Evolutionary conservation across 2,329 filamentous ascomycete genomes (phyloP), one percentile per base, ranked within the genome.

Genomic region (Sporothrix protearum): DNA sequence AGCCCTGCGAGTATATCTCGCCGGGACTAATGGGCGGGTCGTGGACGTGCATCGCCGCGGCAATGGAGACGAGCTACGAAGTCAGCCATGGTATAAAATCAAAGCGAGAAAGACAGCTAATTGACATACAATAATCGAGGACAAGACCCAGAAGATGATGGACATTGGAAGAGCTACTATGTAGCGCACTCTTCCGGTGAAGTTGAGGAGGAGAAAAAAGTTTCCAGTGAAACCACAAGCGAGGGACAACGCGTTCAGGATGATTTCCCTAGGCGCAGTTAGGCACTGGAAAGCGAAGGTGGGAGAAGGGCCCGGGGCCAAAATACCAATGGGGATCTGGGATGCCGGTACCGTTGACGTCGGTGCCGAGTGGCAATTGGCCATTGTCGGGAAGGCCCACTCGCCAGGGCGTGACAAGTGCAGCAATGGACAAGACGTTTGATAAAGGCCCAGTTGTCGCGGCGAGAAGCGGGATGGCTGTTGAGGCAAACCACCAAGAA

Each of bases 381-480:
- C 86, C 81, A 55, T 84, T 77, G 69, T 84, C 82, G 2, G 84
- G 80, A 0, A 85, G 75, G 28, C 80, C 81, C 75, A 84, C 81
- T 73, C 88, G 83, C 90, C 90, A 92, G 12, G 84, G 85, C 22
- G 86, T 87, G 1, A 91, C 89, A 61, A 92, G 80, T 0, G 89
- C 89, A 33, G 88, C 88, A 69, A 92, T 89, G 1, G 88, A 90
- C 73, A 90, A 83, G 28, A 92, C 85, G 76, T 92, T 92, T 3
- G 90, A 90, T n/a, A 92, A 80, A 0, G 90, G 90, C 0, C 88
- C 89, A n/a, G 90, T 84, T 0, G 89, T 88, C 16, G 90, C 90
- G 2, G 89, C 89, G 4, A 92, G 80, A 2, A 92, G 83, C 3
- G 87, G 87, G 59, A 88, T 80, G 3, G 80, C 80, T 3, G 79